These are phyloP conservation scores for Ascochyta viciae-villosae DNA, from an alignment of 2,329 filamentous ascomycete genomes.

Conservation along the genomic window DNA sequence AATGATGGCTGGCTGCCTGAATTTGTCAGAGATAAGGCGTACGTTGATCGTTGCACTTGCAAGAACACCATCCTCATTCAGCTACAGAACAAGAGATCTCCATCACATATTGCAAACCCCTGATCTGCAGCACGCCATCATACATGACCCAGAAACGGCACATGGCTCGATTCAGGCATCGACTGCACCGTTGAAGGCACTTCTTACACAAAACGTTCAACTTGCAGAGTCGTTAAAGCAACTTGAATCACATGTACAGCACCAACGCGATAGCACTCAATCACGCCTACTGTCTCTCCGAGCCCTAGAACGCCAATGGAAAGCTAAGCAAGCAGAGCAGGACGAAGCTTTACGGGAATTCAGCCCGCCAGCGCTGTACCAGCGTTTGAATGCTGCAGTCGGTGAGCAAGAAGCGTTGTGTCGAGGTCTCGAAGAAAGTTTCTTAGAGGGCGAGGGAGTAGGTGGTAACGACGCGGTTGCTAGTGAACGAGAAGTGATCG, in stretches of 20 bases:
- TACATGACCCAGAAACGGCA: constrained; percentile 68
- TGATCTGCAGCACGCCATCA: constrained; percentile 74
- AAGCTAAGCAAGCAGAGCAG: constrained; percentile 86
- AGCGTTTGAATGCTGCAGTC: constrained; percentile 76
- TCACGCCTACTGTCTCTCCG: constrained; percentile 83
- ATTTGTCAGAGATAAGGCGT: constrained; percentile 83
- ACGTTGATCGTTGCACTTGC: constrained; percentile 46
- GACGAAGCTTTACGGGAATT: constrained; percentile 85
- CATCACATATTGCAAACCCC: constrained; percentile 71
- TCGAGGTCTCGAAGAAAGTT: constrained; percentile 87
- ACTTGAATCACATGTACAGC: constrained; percentile 65
- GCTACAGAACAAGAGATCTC: constrained; percentile 76
- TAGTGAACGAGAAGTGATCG: constrained; percentile 80
- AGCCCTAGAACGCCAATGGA: constrained; percentile 91
- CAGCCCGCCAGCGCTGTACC: constrained; percentile 85
- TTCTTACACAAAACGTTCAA: constrained; percentile 74
- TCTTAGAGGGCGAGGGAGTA: constrained; percentile 68
- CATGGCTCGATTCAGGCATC: constrained; percentile 76
- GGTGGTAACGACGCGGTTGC: constrained; percentile 58
- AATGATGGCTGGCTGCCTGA: constrained; percentile 79
- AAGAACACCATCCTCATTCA: constrained; percentile 23
- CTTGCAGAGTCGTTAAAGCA: constrained; percentile 69
- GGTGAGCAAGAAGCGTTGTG: constrained; percentile 85
- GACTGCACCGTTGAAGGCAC: constrained; percentile 67
- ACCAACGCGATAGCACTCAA: constrained; percentile 74